Percentiles rank a stretch among this genome's conserved stretches.
phyloP scores from a whole-genome alignment of 768 basidiomycete species.

The Boletus pseudo-olivaceus region DNA sequence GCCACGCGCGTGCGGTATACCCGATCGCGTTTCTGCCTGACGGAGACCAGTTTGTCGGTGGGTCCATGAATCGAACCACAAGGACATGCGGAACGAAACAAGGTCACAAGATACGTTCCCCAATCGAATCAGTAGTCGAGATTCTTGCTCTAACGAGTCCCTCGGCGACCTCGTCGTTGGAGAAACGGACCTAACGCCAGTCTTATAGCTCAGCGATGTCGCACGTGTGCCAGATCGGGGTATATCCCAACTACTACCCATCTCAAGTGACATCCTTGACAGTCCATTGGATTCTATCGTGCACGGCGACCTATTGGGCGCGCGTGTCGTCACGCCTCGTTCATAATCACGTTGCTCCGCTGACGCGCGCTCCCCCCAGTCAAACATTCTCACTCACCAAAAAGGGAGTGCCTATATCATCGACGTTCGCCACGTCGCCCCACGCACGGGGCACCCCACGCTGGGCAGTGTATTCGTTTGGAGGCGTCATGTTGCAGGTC shows the following conservation, averaged over 20 bases:
- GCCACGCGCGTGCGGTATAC: slow-evolving; percentile 2
- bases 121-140: background rate
- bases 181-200: background rate
- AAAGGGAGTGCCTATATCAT: slow-evolving; percentile 33
- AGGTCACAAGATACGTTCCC: background rate
- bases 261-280: background rate
- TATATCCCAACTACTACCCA: too few species aligned
- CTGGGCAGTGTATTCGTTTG: slow-evolving; percentile 22
- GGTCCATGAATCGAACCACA: background rate
- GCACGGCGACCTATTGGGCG: slow-evolving; percentile 21
- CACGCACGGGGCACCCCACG: slow-evolving; percentile 11
- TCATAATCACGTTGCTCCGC: background rate
- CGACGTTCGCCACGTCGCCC: slow-evolving; percentile 18
- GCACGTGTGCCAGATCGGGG: background rate
- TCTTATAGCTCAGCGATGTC: slow-evolving; percentile 7
- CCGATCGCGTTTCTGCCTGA: slow-evolving; percentile 4
- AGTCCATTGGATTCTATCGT: slow-evolving; percentile 18
- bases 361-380: slow-evolving; percentile 22
- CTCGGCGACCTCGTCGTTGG: background rate
- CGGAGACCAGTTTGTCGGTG: slow-evolving; percentile 1
- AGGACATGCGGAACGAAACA: background rate
- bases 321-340: background rate
- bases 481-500: slow-evolving; percentile 21
- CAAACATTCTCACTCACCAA: slow-evolving; percentile 41
- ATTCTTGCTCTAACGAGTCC: background rate